phyloP scores from a whole-genome alignment of 2,329 filamentous ascomycete species.

The Hortaea werneckii region DNA sequence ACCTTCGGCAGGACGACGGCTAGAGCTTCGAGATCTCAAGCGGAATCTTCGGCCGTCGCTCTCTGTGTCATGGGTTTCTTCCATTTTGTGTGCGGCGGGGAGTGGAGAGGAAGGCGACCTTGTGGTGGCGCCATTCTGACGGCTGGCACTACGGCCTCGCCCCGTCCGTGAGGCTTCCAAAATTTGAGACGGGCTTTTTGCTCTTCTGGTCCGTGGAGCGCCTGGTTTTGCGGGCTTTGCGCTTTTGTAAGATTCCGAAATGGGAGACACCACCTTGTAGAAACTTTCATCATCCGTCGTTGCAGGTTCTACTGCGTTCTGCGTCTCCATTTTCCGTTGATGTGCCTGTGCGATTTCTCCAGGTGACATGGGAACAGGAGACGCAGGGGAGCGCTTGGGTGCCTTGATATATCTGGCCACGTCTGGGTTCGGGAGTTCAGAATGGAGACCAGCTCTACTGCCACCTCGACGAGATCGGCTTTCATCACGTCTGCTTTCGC shows the following conservation, averaged over 20 bases:
- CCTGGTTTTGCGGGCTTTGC: slow-evolving; percentile 1
- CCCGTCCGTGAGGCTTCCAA: no score
- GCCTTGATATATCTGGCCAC: slow-evolving; percentile 58
- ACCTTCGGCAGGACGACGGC: slow-evolving; percentile 28
- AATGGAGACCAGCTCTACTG: slow-evolving; percentile 39
- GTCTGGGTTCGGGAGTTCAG: slow-evolving; percentile 60
- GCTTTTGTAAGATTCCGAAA: slow-evolving; percentile 16
- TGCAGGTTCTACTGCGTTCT: slow-evolving; percentile 32
- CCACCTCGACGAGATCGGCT: slow-evolving; percentile 19
- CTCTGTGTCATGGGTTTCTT: slow-evolving; percentile 40
- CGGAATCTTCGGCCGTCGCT: slow-evolving; percentile 35
- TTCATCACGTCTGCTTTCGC: slow-evolving; percentile 37
- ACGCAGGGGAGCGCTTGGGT: slow-evolving; percentile 79
- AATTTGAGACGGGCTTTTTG: no score
- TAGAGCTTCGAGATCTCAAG: slow-evolving; percentile 42
- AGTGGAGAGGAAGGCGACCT: no score
- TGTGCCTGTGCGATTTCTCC: slow-evolving; percentile 51
- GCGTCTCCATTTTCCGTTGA: slow-evolving; percentile 28
- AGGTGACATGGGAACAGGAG: slow-evolving; percentile 87
- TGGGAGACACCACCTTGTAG: slow-evolving; percentile 32
- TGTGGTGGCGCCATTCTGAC: no score
- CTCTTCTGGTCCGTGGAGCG: background rate
- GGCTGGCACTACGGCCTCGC: no score
- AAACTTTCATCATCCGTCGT: slow-evolving; percentile 39
- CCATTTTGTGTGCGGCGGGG: no score